These are phyloP conservation scores for Sungouiella blattae DNA, from an alignment of 805 yeast species.

Conservation along the genomic window DNA sequence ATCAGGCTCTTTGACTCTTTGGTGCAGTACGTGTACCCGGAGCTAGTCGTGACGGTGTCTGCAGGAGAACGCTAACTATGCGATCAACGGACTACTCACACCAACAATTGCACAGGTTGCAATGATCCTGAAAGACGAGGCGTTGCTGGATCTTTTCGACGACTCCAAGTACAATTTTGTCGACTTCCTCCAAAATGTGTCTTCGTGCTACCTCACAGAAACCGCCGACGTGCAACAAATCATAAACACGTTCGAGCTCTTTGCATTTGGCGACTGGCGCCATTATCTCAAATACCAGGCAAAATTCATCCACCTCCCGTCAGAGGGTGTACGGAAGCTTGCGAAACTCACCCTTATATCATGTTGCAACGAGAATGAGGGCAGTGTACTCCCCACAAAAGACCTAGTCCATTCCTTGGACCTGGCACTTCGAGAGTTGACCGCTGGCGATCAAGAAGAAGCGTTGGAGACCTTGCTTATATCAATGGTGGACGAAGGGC, in stretches of 20 bases:
- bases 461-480: constrained; percentile 21
- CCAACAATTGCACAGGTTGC: background rate
- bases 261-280: constrained; percentile 32
- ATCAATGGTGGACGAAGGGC: constrained; percentile 21
- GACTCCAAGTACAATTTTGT: constrained; percentile 5
- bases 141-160: background rate
- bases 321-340: constrained; percentile 19
- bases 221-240: background rate
- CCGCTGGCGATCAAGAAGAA: constrained; percentile 1
- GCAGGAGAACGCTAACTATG: background rate
- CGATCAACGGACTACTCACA: background rate
- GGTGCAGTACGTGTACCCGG: constrained; percentile 22
- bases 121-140: constrained; percentile 1
- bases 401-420: constrained; percentile 17
- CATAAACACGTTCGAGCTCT: constrained; percentile 33
- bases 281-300: constrained; percentile 20
- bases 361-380: constrained; percentile 21
- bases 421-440: constrained; percentile 7
- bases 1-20: constrained; percentile 21
- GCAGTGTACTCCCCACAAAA: constrained; percentile 13
- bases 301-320: constrained; percentile 14
- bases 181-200: constrained; percentile 2
- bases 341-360: constrained; percentile 26
- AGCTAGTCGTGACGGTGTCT: constrained; percentile 8
- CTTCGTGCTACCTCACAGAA: background rate